These are phyloP conservation scores for Suillus clintonianus DNA, from an alignment of 768 basidiomycete genomes.

Conservation along the genomic window DNA sequence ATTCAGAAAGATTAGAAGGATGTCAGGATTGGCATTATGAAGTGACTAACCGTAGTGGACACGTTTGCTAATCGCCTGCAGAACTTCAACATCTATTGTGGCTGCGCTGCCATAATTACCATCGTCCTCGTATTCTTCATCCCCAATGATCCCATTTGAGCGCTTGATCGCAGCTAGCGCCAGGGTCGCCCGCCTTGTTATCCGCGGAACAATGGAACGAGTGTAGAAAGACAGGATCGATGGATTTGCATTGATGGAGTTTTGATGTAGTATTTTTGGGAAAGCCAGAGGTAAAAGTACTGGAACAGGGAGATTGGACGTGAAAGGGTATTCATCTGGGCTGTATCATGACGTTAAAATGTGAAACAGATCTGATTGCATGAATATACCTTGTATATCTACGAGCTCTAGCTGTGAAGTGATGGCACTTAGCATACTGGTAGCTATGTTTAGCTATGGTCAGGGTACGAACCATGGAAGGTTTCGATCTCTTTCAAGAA, in stretches of 20 bases:
- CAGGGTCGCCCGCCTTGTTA: slow-evolving; percentile 73
- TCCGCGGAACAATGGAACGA: slow-evolving; percentile 83
- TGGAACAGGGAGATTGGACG: slow-evolving; percentile 75
- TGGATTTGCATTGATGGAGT: slow-evolving; percentile 82
- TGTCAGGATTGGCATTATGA: neutral
- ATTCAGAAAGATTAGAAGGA: slow-evolving; percentile 5
- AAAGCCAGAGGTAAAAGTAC: slow-evolving; percentile 73
- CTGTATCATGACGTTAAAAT: slow-evolving; percentile 41
- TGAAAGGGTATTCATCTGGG: slow-evolving; percentile 98
- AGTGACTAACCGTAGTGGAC: slow-evolving; percentile 87
- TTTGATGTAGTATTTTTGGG: slow-evolving; percentile 77
- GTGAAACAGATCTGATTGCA: neutral
- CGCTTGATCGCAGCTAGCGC: slow-evolving; percentile 66
- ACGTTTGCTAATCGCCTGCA: slow-evolving; percentile 97
- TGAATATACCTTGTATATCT: slow-evolving; percentile 82
- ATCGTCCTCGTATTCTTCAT: slow-evolving; percentile 83
- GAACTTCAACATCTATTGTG: slow-evolving; percentile 90
- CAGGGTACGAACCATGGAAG: slow-evolving; percentile 82
- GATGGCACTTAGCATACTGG: slow-evolving; percentile 1
- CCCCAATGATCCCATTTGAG: slow-evolving; percentile 63
- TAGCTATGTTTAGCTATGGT: slow-evolving; percentile 2
- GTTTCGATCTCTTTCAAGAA: slow-evolving; percentile 93
- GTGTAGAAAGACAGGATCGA: slow-evolving; percentile 91
- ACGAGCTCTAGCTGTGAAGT: slow-evolving; percentile 79
- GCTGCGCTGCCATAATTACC: slow-evolving; percentile 97